Base-by-base conservation (phyloP, 177 flowering plant genomes). In the Telopea speciosissima region DNA sequence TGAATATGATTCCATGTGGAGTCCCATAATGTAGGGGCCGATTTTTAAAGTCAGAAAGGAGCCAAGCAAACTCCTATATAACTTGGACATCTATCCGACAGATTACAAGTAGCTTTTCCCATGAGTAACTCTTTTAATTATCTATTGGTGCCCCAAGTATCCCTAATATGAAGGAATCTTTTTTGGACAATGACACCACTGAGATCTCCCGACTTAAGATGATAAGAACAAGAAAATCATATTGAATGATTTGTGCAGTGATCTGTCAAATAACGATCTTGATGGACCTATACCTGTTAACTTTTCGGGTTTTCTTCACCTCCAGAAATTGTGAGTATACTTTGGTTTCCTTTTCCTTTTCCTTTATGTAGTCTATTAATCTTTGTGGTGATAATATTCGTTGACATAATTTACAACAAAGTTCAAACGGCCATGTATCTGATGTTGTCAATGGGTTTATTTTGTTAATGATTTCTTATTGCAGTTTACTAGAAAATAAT, bases 401-500 rank as follows among this genome's bases (percentile, higher is more conserved):
- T 5, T 6, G 21, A 44, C 19, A 5, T 58, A 24, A 19, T 58
- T 16, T 58, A 4, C 61, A 58, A 24, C 19, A 12, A 49, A 49
- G 54, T 49, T 49, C 54, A 49, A 49, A 49, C 13, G 49, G 54
- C 54, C 54, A 11, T 49, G 3, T 13, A 49, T 49, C 54, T 49
- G 54, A 49, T 12, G 14, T 49, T 49, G 54, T 16, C 14, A 12
- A 49, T 49, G 54, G 13, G 8, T 16, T 49, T 49, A 13, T 49
- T 49, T 49, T 49, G 17, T 49, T 49, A 49, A 3, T 49, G 9
- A 19, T 60, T 23, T 44, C 36, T 24, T 36, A 59, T 77, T 73
- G 79, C 90, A 92, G 97, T 85, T 83, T 81, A 31, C 76, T 92
- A 65, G 85, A 81, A 58, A 85, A 89, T 74, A 92, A 92, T 82